Percentiles rank a stretch among this genome's conserved stretches.
Conservation (phyloP, 495 filamentous ascomycete genomes). For the Letharia lupina region DNA sequence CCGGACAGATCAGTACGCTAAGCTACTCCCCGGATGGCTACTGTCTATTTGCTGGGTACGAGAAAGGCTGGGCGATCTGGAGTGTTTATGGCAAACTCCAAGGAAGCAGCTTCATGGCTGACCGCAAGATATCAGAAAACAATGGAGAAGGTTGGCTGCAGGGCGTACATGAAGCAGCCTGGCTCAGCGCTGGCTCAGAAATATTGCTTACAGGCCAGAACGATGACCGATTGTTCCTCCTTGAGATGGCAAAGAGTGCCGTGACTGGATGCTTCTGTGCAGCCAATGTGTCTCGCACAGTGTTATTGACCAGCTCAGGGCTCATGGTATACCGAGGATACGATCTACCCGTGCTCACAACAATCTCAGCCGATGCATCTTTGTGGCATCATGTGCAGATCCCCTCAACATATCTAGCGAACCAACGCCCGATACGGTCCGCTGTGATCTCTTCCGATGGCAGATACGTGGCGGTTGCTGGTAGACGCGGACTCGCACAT, state of each 20-base stretch:
- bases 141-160: conserved; percentile 75
- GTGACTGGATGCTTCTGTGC: conserved; percentile 83
- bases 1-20: conserved; percentile 65
- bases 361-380: conserved; percentile 84
- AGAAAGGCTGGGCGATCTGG: conserved; percentile 90
- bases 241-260: conserved; percentile 89
- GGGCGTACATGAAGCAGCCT: conserved; percentile 65
- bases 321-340: conserved; percentile 90
- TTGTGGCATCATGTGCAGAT: conserved; percentile 90
- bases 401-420: conserved; percentile 71
- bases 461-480: conserved; percentile 89
- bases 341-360: conserved; percentile 78
- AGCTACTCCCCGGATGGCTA: conserved; percentile 94
- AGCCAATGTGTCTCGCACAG: conserved; percentile 76
- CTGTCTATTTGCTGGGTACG: conserved; percentile 88
- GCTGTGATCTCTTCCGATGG: conserved; percentile 84
- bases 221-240: conserved; percentile 72
- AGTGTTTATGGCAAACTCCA: conserved; percentile 91
- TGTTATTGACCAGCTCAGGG: conserved; percentile 78
- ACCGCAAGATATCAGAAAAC: conserved; percentile 49
- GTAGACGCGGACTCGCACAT: conserved; percentile 84
- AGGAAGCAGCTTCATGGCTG: conserved; percentile 68
- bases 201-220: conserved; percentile 61
- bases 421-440: conserved; percentile 86
- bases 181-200: conserved; percentile 82